Evolutionary conservation across 495 filamentous ascomycete species (phyloP).

Genomic region (Aspergillus bridgeri): DNA sequence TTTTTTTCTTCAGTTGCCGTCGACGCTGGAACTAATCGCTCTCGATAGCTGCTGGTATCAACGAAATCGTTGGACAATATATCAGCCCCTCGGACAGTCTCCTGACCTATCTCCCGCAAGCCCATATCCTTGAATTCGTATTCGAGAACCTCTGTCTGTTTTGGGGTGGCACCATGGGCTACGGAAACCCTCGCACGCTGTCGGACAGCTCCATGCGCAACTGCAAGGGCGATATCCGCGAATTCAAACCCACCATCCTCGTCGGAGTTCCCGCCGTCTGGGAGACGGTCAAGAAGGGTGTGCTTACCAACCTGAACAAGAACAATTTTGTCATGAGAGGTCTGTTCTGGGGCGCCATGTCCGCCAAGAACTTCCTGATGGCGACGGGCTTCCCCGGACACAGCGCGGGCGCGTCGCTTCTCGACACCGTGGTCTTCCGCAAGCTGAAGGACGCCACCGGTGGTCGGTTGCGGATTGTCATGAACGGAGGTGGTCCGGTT

Average conservation of each 20-base stretch:
- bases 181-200: slow-evolving; percentile 89
- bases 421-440: slow-evolving; percentile 81
- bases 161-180: slow-evolving; percentile 97
- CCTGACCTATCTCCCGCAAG: slow-evolving; percentile 87
- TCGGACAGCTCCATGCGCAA: slow-evolving; percentile 88
- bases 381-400: slow-evolving; percentile 70
- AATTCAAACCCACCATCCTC: slow-evolving; percentile 86
- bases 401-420: slow-evolving; percentile 54
- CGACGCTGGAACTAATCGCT: neutral
- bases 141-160: slow-evolving; percentile 91
- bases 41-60: slow-evolving; percentile 76
- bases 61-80: slow-evolving; percentile 77
- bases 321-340: slow-evolving; percentile 69
- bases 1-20: neutral
- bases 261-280: slow-evolving; percentile 96
- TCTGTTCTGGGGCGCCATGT: slow-evolving; percentile 90
- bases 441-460: slow-evolving; percentile 91
- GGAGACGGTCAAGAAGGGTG: slow-evolving; percentile 98
- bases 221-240: slow-evolving; percentile 92
- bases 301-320: slow-evolving; percentile 79
- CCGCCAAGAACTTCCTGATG: slow-evolving; percentile 78
- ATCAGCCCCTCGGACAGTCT: slow-evolving; percentile 83
- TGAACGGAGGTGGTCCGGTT: slow-evolving; percentile 86
- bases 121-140: slow-evolving; percentile 96
- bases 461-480: slow-evolving; percentile 71